Conservation (phyloP, 106 monocot genomes). For the Narthecium ossifragum region DNA sequence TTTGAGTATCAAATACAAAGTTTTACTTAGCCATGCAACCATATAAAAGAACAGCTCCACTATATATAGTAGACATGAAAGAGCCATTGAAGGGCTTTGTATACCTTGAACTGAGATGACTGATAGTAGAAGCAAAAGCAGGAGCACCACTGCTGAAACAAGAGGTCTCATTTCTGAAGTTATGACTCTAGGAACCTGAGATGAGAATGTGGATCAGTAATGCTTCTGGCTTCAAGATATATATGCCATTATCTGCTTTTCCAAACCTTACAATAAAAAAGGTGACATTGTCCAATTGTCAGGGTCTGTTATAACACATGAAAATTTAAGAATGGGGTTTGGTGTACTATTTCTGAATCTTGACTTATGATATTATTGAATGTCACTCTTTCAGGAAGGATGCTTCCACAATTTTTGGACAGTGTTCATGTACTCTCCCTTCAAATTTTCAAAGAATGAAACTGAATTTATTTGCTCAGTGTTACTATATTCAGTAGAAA, state of each 20-base stretch:
- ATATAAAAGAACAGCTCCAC: no score
- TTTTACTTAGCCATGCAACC: neutral
- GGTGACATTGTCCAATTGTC: neutral
- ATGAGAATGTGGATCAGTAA: neutral
- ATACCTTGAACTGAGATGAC: neutral
- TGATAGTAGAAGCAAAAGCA: neutral
- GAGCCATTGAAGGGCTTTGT: no score
- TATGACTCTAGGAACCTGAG: neutral
- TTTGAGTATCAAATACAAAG: neutral
- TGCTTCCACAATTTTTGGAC: constrained; percentile 1
- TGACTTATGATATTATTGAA: neutral
- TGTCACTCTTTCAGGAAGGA: constrained; percentile 3
- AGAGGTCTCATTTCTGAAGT: neutral
- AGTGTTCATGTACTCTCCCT: neutral
- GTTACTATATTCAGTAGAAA: neutral
- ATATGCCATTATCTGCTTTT: neutral
- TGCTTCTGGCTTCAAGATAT: neutral
- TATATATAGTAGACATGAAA: no score
- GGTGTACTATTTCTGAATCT: neutral
- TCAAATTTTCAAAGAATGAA: neutral
- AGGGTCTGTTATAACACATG: neutral
- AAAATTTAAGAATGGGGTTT: neutral
- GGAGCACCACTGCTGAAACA: neutral
- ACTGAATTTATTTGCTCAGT: neutral
- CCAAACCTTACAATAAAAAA: neutral